Evolutionary conservation across 345 rosid species (phyloP).

Genomic region (Sisymbrium altissimum): DNA sequence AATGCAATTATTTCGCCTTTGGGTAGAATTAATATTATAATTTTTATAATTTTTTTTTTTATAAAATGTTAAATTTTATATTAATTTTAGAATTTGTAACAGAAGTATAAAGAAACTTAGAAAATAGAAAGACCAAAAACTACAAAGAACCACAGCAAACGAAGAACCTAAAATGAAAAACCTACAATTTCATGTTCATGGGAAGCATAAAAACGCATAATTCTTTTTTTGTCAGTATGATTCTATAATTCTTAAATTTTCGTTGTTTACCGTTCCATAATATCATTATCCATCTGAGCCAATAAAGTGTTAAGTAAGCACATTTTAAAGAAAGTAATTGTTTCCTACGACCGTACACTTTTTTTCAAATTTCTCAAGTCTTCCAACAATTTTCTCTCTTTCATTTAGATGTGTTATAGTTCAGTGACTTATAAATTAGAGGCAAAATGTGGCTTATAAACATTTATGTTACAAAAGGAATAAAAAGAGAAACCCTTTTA

Average conservation of each 20-base stretch:
- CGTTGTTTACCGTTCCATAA: background rate
- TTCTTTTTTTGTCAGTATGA: background rate
- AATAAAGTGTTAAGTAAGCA: too few species aligned
- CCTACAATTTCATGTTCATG: too few species aligned
- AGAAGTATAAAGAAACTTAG: too few species aligned
- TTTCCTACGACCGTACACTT: background rate
- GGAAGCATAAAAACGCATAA: too few species aligned
- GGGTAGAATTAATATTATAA: background rate
- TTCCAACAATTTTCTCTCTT: background rate
- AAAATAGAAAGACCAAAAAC: too few species aligned
- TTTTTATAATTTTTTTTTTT: too few species aligned
- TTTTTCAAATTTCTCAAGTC: background rate
- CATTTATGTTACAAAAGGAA: background rate
- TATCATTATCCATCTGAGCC: background rate
- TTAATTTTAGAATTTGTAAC: too few species aligned
- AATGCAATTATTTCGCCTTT: background rate
- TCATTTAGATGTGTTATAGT: background rate
- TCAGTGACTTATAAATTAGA: slow-evolving; percentile 11
- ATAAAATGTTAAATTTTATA: too few species aligned
- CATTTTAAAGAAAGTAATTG: too few species aligned
- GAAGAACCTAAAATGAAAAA: too few species aligned
- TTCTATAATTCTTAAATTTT: background rate
- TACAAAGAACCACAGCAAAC: too few species aligned
- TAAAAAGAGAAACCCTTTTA: background rate
- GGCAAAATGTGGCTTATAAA: background rate